Evolutionary conservation across 148 eudicot genomes (phyloP), one percentile per base, ranked within the genome.

Genomic region (Chenopodium album): DNA sequence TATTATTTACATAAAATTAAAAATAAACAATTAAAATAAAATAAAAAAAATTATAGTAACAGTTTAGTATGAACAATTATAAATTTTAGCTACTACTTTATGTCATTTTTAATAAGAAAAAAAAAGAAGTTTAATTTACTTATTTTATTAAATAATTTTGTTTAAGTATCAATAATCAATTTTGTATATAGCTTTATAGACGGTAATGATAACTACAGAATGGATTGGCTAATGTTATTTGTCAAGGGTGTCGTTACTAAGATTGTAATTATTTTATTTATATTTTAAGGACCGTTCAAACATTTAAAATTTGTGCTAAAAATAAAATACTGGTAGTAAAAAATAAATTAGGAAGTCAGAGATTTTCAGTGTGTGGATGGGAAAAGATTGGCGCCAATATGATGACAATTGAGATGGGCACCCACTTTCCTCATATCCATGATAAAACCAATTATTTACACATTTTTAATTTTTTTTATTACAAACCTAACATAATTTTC

Each of bases 381-480:
- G 48, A 81, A 75, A 75, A 29, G 32, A 48, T 75, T 74, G 73
- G 78, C 73, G 46, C 64, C 47, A 74, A 73, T 29, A 75, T 80
- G 77, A 71, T 79, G 68, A 71, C 75, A 70, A 79, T 74, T 48
- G 50, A 73, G 34, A 64, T 75, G 78, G 82, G 71, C 73, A 74
- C 73, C 78, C 73, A 80, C 78, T 80, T 74, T 64, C 44, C 72
- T 67, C 47, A 31, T 81, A 28, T 75, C 47, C 77, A 73, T 60
- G 16, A 62, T 13, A 8, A 12, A 22, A 26, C 32, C 31, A 28
- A 62, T 64, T 37, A 26, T 37, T 37, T 37, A 37, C 44, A 37
- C 8, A 37, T 37, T 5, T 37, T 5, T 37, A 37, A 6, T 37
- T 37, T 37, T 37, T 37, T 37, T 5, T 4, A 4, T 37, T 37